Conservation (phyloP, 2,329 filamentous ascomycete genomes). For the Escovopsis sp. region DNA sequence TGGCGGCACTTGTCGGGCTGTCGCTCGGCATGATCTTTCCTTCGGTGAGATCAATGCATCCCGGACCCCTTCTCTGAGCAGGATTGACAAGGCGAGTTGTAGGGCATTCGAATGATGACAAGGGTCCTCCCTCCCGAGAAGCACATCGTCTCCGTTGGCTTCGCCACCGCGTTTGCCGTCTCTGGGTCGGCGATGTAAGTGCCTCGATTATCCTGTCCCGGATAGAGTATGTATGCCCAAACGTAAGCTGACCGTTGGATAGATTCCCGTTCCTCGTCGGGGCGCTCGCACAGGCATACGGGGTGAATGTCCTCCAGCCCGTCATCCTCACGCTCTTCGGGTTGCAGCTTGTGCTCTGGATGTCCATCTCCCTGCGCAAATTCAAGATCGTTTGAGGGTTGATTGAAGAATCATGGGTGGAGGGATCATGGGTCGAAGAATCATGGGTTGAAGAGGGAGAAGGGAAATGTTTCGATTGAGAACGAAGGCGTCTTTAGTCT, state of each 20-base stretch:
- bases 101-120: constrained; percentile 24
- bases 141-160: constrained; percentile 67
- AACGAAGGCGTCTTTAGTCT: too few relatives aligned
- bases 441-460: too few relatives aligned
- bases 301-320: constrained; percentile 34
- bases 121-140: constrained; percentile 59
- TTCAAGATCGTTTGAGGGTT: constrained; percentile 1
- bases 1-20: constrained; percentile 31
- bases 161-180: constrained; percentile 64
- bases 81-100: not conserved
- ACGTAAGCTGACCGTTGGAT: too few relatives aligned
- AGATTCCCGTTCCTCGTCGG: constrained; percentile 50
- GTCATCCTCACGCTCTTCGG: constrained; percentile 24
- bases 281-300: constrained; percentile 45
- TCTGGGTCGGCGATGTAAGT: constrained; percentile 46
- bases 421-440: not conserved
- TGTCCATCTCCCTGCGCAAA: constrained; percentile 2
- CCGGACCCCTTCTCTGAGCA: too few relatives aligned
- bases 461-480: too few relatives aligned
- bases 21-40: constrained; percentile 6
- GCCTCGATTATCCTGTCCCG: not conserved
- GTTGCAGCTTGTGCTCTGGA: constrained; percentile 9
- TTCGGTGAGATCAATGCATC: not conserved
- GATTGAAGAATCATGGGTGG: not conserved
- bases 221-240: not conserved